Evolutionary conservation across 2,329 filamentous ascomycete genomes (phyloP).

Genomic region (Diaporthe citriasiana): DNA sequence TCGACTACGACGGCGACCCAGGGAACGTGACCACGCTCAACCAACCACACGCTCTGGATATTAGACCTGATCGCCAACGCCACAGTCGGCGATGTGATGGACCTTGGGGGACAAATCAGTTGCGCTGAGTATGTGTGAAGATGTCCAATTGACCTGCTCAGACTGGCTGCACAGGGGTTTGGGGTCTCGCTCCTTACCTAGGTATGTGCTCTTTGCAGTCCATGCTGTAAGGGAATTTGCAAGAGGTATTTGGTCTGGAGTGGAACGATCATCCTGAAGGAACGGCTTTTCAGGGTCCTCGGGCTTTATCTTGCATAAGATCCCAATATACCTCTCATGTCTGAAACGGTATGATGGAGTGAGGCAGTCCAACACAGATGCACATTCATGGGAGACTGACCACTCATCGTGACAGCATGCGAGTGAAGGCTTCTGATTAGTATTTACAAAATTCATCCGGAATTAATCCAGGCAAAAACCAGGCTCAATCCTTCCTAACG

Average conservation of each 20-base stretch:
- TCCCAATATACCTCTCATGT: no score
- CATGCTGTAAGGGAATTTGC: no score
- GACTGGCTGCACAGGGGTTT: no score
- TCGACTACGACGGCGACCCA: slow-evolving; percentile 2
- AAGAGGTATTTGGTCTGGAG: no score
- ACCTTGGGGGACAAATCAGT: neutral
- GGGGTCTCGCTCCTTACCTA: no score
- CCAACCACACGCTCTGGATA: slow-evolving; percentile 7
- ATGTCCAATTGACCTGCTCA: no score
- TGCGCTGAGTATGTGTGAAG: slow-evolving; percentile 12
- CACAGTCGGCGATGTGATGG: slow-evolving; percentile 9
- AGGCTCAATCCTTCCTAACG: slow-evolving; percentile 53
- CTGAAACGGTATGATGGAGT: no score
- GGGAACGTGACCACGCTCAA: neutral
- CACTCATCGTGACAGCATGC: neutral
- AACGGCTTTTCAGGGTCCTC: no score
- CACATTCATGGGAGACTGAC: neutral
- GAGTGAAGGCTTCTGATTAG: neutral
- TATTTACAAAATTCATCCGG: neutral
- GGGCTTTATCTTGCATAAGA: no score
- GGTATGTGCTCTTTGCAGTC: no score
- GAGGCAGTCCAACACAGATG: neutral
- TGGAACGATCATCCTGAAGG: no score
- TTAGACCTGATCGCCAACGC: neutral
- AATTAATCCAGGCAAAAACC: rapidly evolving